Evolutionary conservation across 331 rosid species (phyloP), one percentile per base, ranked within the genome.

Genomic region (Telfairia occidentalis): DNA sequence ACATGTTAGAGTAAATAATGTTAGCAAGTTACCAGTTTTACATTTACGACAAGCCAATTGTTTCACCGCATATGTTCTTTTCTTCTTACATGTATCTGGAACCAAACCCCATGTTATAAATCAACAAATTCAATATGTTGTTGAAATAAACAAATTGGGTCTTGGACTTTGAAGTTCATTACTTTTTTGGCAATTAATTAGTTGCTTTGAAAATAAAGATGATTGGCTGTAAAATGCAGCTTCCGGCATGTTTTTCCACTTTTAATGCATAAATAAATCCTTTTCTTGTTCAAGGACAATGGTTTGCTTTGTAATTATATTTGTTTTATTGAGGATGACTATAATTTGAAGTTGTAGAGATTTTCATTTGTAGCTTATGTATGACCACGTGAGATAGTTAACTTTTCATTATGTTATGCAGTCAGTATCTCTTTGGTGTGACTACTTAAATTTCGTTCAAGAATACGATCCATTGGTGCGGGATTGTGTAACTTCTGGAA

Each of bases 401-500:
- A 65, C 80, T 70, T 49, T 28, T 8, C 80, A 69, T 15, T 70
- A 60, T 81, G 81, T 73, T 40, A 52, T 86, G 92, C 89, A 92
- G 98, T 91, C 96, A 24, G 82, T 84, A 64, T 54, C 97, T 75
- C 89, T 95, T 8, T 95, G 99, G 97, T 67, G 73, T 58, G 90
- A 89, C 82, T 95, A 88, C 88, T 38, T 95, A 55, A 73, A 82
- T 74, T 92, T 75, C 61, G 78, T 88, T 50, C 96, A 75, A 84
- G 92, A 90, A 67, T 76, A 84, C 75, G 96, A 95, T 75, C 87
- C 90, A 21, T 54, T 74, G 45, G 86, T 88, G 45, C 73, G 38
- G 46, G 85, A 88, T 65, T 78, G 80, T 86, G 85, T 86, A 21
- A 83, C 85, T 59, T 71, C 84, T 79, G 97, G 96, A 30, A 71